phyloP scores from a whole-genome alignment of 345 rosid species.

The Gossypium thurberi region DNA sequence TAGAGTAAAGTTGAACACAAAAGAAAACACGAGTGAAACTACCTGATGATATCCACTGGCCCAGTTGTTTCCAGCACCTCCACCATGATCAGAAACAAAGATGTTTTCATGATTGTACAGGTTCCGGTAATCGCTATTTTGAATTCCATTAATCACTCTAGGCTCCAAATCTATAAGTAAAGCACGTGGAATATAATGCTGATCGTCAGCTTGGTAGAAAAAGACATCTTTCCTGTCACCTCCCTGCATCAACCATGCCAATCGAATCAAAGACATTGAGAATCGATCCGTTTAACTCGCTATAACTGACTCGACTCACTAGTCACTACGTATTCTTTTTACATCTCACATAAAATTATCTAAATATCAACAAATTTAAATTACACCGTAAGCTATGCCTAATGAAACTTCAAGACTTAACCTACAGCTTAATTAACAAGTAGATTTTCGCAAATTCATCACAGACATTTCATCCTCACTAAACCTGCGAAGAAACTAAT shows the following conservation, averaged over 20 bases:
- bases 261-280: not conserved
- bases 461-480: not conserved
- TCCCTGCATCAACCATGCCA: constrained; percentile 43
- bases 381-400: not conserved
- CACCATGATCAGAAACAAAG: constrained; percentile 65
- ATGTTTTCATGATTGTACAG: constrained; percentile 95
- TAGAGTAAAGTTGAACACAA: not conserved
- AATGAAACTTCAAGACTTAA: not conserved
- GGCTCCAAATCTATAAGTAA: constrained; percentile 95
- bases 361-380: not conserved
- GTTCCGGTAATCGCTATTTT: constrained; percentile 81
- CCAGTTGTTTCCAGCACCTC: constrained; percentile 99
- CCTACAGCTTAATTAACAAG: not conserved
- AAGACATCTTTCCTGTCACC: constrained; percentile 98
- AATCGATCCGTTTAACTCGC: not conserved
- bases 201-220: constrained; percentile 98
- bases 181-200: constrained; percentile 94
- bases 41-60: constrained; percentile 99
- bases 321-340: not conserved
- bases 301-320: not conserved
- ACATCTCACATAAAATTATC: not conserved
- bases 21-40: constrained; percentile 7
- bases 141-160: constrained; percentile 92
- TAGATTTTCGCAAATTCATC: not conserved
- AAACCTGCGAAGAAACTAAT: not conserved